Evolutionary conservation across 2,329 filamentous ascomycete species (phyloP), one percentile per base, ranked within the genome.

Genomic region (Ophiocordyceps robertsii): DNA sequence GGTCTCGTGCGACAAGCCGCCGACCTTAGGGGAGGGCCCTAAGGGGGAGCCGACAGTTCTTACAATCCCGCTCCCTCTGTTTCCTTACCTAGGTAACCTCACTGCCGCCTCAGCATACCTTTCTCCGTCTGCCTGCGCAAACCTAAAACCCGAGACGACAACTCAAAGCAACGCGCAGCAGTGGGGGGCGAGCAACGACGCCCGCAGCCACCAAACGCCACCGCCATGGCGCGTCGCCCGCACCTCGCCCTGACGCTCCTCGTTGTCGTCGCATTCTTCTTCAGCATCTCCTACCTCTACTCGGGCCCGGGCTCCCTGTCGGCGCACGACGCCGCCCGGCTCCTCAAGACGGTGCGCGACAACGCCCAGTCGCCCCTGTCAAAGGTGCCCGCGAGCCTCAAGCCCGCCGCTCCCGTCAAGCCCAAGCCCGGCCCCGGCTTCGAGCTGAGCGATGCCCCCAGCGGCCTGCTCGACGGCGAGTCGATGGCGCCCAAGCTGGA

Each of bases 401-500:
- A 36, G 33, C 13, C 33, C 33, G 33, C 14, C 9, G 7, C 33
- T 4, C 10, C 33, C 21, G 44, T 52, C 43, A 46, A 48, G 36
- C 47, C 54, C 41, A 50, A 51, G 44, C 46, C 54, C 16, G 49
- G 54, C 30, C 63, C 63, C 49, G 44, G 46, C 16, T 49, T 67
- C 19, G 68, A 68, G 42, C 52, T 75, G 29, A 58, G 58, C 31
- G 50, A 57, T 29, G 50, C 75, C 27, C 62, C 73, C 1, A 59
- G 65, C 24, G 61, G 61, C 37, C 61, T 82, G 16, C 66, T 87
- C 19, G 69, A 71, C 16, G 84, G 83, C 43, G 77, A 77, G 43
- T 80, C 79, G 4, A 90, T 88, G 53, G 84, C 84, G 40, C 81
- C 84, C 1, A 88, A 86, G 63, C 67, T 92, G 42, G 85, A 84